Percentiles rank a stretch among this genome's conserved stretches.
These are phyloP conservation scores for Colletotrichum sansevieriae DNA, from an alignment of 2,329 filamentous ascomycete genomes.

Conservation along the genomic window DNA sequence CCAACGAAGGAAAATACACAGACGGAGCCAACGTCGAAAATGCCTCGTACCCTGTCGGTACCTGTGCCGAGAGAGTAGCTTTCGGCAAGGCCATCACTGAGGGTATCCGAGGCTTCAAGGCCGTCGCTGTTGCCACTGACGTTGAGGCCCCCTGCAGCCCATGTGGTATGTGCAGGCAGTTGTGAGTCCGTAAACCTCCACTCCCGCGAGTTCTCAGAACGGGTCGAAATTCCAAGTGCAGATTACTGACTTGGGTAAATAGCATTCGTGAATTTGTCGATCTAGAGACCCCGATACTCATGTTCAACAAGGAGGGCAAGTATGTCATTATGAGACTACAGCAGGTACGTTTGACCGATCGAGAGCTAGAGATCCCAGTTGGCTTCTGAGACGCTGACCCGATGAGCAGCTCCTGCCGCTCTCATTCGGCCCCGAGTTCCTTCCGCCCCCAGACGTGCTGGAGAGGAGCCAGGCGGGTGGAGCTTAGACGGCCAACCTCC, in stretches of 20 bases:
- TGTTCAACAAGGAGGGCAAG: conserved; percentile 88
- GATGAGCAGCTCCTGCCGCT: conserved; percentile 71
- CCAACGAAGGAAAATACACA: conserved; percentile 66
- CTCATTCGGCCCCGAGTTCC: conserved; percentile 75
- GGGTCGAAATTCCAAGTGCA: not conserved
- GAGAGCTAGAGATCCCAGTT: not conserved
- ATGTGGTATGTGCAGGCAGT: conserved; percentile 97
- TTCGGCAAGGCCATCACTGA: conserved; percentile 81
- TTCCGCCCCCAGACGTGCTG: conserved; percentile 56
- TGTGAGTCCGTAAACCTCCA: conserved; percentile 66
- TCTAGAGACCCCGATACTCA: conserved; percentile 81
- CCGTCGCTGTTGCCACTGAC: conserved; percentile 88
- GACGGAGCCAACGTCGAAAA: conserved; percentile 94
- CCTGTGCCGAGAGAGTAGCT: conserved; percentile 93
- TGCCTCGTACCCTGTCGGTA: conserved; percentile 92
- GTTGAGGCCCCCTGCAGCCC: conserved; percentile 78
- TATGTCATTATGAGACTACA: conserved; percentile 78
- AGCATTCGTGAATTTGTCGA: conserved; percentile 83
- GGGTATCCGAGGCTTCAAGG: conserved; percentile 73
- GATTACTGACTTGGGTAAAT: conserved; percentile 30
- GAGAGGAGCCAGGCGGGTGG: conserved; percentile 30
- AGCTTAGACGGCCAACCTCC: not conserved
- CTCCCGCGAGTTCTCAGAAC: not conserved
- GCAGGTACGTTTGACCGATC: conserved; percentile 61
- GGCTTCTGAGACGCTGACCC: not conserved